A percentile compares a stretch with the other conserved stretches of the same genome.
phyloP scores from a whole-genome alignment of 805 yeast genomes.

The Zygotorulaspora florentina region DNA sequence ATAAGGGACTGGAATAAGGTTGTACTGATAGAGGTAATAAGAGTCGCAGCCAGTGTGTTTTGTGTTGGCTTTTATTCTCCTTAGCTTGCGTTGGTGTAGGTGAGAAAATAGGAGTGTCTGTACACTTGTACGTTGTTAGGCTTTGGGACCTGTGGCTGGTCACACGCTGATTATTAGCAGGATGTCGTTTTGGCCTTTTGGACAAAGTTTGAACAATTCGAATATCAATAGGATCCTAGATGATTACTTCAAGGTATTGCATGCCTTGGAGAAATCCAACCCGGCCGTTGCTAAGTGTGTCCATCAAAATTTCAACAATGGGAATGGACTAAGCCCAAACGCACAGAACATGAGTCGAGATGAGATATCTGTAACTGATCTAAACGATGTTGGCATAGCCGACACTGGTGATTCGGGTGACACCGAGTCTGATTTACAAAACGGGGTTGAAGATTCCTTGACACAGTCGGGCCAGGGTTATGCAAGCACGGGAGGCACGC shows the following conservation, averaged over 20 bases:
- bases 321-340: background rate
- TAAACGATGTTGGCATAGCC: background rate
- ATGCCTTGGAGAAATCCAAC: slow-evolving; percentile 23
- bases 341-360: slow-evolving; percentile 1
- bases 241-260: slow-evolving; percentile 36
- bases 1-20: too few species aligned
- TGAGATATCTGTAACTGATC: slow-evolving; percentile 4
- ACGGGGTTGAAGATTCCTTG: background rate
- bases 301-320: slow-evolving; percentile 10
- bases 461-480: background rate
- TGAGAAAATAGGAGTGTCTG: background rate
- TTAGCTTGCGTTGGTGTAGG: background rate
- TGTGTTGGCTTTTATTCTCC: background rate
- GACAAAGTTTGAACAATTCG: slow-evolving; percentile 35
- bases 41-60: background rate
- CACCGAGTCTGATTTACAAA: background rate
- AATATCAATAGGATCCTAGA: slow-evolving; percentile 40
- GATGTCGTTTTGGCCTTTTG: slow-evolving; percentile 47
- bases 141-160: too few species aligned
- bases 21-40: too few species aligned
- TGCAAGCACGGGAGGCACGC: background rate
- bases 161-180: too few species aligned
- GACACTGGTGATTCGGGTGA: background rate
- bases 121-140: background rate
- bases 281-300: slow-evolving; percentile 16